A percentile compares a stretch with the other conserved stretches of the same genome.
Evolutionary conservation across 441 rosid genomes (phyloP).

Genomic region (Pelargonium australe): DNA sequence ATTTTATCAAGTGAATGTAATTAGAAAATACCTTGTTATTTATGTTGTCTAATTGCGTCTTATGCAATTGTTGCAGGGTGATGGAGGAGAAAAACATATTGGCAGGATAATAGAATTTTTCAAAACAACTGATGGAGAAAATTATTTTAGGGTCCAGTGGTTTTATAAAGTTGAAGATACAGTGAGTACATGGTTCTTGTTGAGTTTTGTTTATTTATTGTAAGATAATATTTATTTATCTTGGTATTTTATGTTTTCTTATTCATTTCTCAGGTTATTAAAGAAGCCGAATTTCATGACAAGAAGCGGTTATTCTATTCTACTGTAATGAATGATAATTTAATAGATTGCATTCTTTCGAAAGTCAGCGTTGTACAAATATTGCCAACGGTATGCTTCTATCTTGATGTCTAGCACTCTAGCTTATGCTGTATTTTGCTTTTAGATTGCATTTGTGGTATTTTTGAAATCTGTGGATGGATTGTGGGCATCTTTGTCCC

Average conservation of each 20-base stretch:
- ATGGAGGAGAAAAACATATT: slow-evolving; percentile 22
- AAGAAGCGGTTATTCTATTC: slow-evolving; percentile 20
- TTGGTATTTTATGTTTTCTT: neutral
- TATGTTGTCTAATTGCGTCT: slow-evolving; percentile 7
- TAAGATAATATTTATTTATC: neutral
- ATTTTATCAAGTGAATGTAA: neutral
- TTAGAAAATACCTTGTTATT: slow-evolving; percentile 5
- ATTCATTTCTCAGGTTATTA: slow-evolving; percentile 16
- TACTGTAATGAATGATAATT: slow-evolving; percentile 22
- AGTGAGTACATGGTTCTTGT: slow-evolving; percentile 16
- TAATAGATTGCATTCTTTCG: slow-evolving; percentile 19
- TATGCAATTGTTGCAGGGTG: slow-evolving; percentile 48
- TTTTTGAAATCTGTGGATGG: slow-evolving; percentile 15
- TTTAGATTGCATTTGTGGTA: neutral
- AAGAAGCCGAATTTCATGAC: slow-evolving; percentile 16
- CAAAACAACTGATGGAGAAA: slow-evolving; percentile 23
- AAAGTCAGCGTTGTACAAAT: slow-evolving; percentile 9
- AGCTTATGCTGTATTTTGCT: neutral
- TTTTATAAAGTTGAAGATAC: slow-evolving; percentile 32
- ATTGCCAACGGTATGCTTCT: slow-evolving; percentile 15
- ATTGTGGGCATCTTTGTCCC: slow-evolving; percentile 4
- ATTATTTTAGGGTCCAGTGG: slow-evolving; percentile 28
- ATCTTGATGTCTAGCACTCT: neutral
- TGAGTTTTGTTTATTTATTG: slow-evolving; percentile 18
- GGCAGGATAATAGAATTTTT: slow-evolving; percentile 31